Conservation (phyloP, 345 rosid species). For the Rhodamnia argentea region DNA sequence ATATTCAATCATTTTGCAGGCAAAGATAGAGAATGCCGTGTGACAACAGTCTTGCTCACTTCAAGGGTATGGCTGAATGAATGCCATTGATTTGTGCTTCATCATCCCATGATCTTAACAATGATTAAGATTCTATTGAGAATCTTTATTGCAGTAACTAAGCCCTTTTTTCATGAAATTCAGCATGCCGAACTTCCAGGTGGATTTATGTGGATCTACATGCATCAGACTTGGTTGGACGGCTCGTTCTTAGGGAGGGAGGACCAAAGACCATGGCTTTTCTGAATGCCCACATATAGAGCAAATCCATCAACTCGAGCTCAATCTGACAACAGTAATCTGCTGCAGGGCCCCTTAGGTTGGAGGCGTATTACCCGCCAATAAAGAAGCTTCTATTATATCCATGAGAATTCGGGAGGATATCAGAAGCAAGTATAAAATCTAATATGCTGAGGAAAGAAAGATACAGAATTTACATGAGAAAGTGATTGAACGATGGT, state of each 20-base stretch:
- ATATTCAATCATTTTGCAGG: constrained; percentile 5
- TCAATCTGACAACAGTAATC: not conserved
- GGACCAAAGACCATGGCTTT: constrained; percentile 22
- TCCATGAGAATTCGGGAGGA: not conserved
- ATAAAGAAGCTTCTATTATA: not conserved
- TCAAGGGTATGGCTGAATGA: constrained; percentile 21
- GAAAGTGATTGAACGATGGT: too few relatives aligned
- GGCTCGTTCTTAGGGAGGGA: constrained; percentile 7
- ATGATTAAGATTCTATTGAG: not conserved
- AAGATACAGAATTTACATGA: not conserved
- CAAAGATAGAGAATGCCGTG: constrained; percentile 23
- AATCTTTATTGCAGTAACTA: not conserved
- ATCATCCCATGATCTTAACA: not conserved
- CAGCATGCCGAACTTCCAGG: constrained; percentile 10
- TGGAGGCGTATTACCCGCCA: not conserved
- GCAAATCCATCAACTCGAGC: not conserved
- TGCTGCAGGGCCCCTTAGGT: not conserved
- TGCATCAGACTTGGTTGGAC: constrained; percentile 62
- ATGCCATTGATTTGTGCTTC: not conserved
- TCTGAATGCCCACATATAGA: constrained; percentile 4
- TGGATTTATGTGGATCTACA: constrained; percentile 31
- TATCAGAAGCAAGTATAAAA: not conserved
- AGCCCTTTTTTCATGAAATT: not conserved
- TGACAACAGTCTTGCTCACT: constrained; percentile 31
- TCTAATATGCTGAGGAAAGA: not conserved